Percentiles rank a stretch among this genome's conserved stretches.
These are phyloP conservation scores for Cutaneotrichosporon daszewskae DNA, from an alignment of 1,284 basidiomycete species.

Conservation along the genomic window DNA sequence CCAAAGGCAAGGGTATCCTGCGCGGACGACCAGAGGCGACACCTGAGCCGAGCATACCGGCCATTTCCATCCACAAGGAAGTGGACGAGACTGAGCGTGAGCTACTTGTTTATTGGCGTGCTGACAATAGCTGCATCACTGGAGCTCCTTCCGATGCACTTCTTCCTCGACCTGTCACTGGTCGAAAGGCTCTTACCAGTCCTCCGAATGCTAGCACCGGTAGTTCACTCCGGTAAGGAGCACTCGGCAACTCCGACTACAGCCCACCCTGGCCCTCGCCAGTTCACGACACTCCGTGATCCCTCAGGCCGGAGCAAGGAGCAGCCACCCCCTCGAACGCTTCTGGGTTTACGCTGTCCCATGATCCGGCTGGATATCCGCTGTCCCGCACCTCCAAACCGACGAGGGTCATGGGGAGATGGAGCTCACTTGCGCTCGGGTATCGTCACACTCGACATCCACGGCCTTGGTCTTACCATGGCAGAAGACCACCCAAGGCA, in stretches of 20 bases:
- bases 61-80: constrained; percentile 20
- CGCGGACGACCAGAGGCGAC: constrained; percentile 18
- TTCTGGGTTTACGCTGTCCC: constrained; percentile 23
- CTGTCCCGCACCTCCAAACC: constrained; percentile 41
- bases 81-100: constrained; percentile 15
- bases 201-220: constrained; percentile 31
- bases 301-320: neutral
- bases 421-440: constrained; percentile 42
- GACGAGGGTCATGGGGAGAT: constrained; percentile 41
- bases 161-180: constrained; percentile 66
- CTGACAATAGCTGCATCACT: constrained; percentile 23
- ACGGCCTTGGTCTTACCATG: constrained; percentile 20
- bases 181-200: constrained; percentile 45
- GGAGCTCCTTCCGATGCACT: constrained; percentile 58
- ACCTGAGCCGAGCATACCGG: constrained; percentile 15
- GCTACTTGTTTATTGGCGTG: neutral
- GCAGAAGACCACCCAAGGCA: constrained; percentile 5
- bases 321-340: neutral
- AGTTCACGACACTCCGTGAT: too few relatives aligned
- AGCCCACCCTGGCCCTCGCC: too few relatives aligned
- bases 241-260: neutral
- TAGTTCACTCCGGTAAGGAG: constrained; percentile 14
- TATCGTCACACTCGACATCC: constrained; percentile 44
- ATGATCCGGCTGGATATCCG: constrained; percentile 41
- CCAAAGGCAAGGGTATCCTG: constrained; percentile 29